These are phyloP conservation scores for Geotrichum australiense DNA, from an alignment of 1,139 yeast genomes.

Conservation along the genomic window DNA sequence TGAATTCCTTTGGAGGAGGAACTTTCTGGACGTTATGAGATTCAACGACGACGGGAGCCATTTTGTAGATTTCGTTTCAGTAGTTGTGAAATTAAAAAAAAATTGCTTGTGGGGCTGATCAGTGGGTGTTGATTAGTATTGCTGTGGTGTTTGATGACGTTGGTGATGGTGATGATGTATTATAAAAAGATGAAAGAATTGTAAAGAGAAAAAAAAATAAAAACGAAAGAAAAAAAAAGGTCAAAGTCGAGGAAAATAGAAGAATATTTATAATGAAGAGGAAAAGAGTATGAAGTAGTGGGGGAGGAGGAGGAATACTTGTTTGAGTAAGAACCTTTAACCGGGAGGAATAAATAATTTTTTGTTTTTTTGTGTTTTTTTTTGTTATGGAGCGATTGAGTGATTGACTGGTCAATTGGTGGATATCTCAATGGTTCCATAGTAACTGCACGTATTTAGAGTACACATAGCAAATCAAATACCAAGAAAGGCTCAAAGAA, in stretches of 20 bases:
- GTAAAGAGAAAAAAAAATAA: neutral
- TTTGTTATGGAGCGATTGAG: too few relatives aligned
- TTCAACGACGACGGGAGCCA: constrained; percentile 25
- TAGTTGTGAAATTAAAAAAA: neutral
- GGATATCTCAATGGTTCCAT: too few relatives aligned
- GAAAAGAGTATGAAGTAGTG: too few relatives aligned
- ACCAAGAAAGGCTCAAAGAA: too few relatives aligned
- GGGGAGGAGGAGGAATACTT: too few relatives aligned
- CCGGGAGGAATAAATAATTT: too few relatives aligned
- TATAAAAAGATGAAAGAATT: neutral
- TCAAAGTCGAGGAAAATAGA: neutral
- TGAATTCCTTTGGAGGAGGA: constrained; percentile 52
- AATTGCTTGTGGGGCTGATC: neutral
- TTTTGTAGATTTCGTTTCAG: neutral
- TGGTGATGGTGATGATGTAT: neutral
- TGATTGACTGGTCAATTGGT: too few relatives aligned
- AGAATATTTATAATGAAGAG: constrained; percentile 4
- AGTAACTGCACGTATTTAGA: too few relatives aligned
- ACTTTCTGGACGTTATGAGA: constrained; percentile 30
- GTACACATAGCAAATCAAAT: too few relatives aligned
- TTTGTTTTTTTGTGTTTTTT: too few relatives aligned
- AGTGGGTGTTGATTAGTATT: constrained; percentile 1
- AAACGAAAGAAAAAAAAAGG: neutral
- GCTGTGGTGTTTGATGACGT: too few relatives aligned
- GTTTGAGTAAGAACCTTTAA: too few relatives aligned